Evolutionary conservation across 2,329 filamentous ascomycete species (phyloP).

Genomic region (Sclerotinia trifoliorum): DNA sequence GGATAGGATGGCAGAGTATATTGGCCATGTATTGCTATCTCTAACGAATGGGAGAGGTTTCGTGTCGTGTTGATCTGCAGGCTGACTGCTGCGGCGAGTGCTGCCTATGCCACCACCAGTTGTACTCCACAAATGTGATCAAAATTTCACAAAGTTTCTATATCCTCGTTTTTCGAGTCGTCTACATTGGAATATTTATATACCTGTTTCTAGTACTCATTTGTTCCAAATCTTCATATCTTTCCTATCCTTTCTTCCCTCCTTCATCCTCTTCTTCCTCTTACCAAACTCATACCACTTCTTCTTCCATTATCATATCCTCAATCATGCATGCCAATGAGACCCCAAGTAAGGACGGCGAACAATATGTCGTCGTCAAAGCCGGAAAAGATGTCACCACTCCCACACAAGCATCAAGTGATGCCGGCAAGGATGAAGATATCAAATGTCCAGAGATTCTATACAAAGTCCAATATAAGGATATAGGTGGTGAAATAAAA

Average conservation of each 20-base stretch:
- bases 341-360: slow-evolving; percentile 22
- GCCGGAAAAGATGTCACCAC: slow-evolving; percentile 23
- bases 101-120: slow-evolving; percentile 1
- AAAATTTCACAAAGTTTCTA: neutral
- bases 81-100: slow-evolving; percentile 22
- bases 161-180: neutral
- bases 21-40: slow-evolving; percentile 15
- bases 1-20: neutral
- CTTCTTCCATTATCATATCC: too few species aligned
- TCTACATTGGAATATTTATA: neutral
- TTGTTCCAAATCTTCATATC: neutral
- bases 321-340: slow-evolving; percentile 23
- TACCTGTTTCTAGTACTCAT: neutral
- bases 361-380: slow-evolving; percentile 30
- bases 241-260: neutral
- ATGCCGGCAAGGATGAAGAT: slow-evolving; percentile 24
- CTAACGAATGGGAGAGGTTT: slow-evolving; percentile 9
- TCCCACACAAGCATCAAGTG: slow-evolving; percentile 20
- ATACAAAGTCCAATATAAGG: slow-evolving; percentile 33
- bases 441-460: slow-evolving; percentile 29
- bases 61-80: slow-evolving; percentile 3
- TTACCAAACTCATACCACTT: neutral
- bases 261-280: neutral
- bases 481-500: slow-evolving; percentile 30
- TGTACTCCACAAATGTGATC: slow-evolving; percentile 11